Evolutionary conservation across 2,329 filamentous ascomycete species (phyloP).

Genomic region (Pestalotiopsis fici): DNA sequence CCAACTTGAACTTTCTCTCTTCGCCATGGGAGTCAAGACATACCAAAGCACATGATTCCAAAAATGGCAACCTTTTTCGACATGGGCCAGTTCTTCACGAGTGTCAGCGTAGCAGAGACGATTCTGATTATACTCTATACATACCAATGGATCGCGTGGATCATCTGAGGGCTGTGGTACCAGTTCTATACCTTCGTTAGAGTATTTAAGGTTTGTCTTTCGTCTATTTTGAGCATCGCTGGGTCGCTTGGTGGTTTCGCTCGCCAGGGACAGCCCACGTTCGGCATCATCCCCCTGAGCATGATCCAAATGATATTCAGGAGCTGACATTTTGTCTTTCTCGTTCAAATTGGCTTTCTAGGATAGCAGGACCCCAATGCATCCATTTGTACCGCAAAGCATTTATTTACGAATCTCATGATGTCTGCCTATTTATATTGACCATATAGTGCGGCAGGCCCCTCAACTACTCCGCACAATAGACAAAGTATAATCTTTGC

Average conservation of each 20-base stretch:
- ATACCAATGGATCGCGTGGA: background rate
- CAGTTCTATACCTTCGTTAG: background rate
- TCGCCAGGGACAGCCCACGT: background rate
- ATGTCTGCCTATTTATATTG: background rate
- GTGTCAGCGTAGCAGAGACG: background rate
- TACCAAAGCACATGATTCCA: background rate
- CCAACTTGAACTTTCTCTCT: too few relatives aligned
- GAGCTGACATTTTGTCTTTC: background rate
- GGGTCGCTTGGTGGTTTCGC: background rate
- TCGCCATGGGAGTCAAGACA: too few relatives aligned
- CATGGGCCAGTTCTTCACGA: background rate
- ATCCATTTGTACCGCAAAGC: too few relatives aligned
- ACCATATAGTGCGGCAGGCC: background rate
- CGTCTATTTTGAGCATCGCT: background rate
- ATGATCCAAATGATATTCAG: background rate
- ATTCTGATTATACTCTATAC: background rate
- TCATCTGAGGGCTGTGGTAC: background rate
- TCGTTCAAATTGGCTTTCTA: background rate
- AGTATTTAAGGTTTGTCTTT: background rate
- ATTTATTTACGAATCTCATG: background rate
- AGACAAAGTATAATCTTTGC: background rate
- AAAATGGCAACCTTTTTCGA: background rate
- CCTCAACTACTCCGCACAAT: background rate
- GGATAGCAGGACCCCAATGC: background rate
- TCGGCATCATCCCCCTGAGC: background rate